phyloP scores from a whole-genome alignment of 192 early-diverging fungal species.

The Cetraspora pellucida region DNA sequence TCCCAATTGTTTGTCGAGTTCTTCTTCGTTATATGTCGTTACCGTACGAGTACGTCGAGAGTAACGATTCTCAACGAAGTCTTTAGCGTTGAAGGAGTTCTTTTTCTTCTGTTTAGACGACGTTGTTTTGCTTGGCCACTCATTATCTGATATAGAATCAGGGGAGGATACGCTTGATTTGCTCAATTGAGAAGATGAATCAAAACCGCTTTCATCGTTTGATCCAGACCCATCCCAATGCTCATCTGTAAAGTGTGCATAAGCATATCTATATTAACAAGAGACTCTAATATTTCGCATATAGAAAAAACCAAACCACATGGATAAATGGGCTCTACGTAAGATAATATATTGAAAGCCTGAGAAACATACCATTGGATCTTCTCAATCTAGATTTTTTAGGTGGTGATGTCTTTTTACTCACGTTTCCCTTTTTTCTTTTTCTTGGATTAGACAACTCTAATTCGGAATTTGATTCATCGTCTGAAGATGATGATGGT shows the following conservation, averaged over 20 bases:
- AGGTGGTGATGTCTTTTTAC: neutral
- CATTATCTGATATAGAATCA: neutral
- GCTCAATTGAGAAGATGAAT: neutral
- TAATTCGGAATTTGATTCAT: neutral
- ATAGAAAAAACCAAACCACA: neutral
- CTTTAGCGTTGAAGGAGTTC: constrained; percentile 22
- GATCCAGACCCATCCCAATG: neutral
- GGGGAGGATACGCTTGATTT: neutral
- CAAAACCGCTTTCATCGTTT: neutral
- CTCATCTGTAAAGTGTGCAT: neutral
- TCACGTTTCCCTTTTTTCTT: neutral
- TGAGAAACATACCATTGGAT: neutral
- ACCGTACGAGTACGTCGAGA: constrained; percentile 42
- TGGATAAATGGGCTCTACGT: neutral
- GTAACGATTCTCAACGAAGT: constrained; percentile 34
- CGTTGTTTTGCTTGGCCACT: constrained; percentile 5
- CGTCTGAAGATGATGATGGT: constrained; percentile 19
- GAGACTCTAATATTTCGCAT: neutral
- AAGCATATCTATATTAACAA: neutral
- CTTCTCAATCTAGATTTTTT: constrained; percentile 7
- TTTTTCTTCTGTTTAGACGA: constrained; percentile 27
- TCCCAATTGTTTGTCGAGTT: constrained; percentile 38
- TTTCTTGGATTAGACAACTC: constrained; percentile 7
- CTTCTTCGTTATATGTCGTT: constrained; percentile 50
- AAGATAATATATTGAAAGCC: neutral